Evolutionary conservation across 768 basidiomycete genomes (phyloP).

Genomic region (Chalciporus piperatus): DNA sequence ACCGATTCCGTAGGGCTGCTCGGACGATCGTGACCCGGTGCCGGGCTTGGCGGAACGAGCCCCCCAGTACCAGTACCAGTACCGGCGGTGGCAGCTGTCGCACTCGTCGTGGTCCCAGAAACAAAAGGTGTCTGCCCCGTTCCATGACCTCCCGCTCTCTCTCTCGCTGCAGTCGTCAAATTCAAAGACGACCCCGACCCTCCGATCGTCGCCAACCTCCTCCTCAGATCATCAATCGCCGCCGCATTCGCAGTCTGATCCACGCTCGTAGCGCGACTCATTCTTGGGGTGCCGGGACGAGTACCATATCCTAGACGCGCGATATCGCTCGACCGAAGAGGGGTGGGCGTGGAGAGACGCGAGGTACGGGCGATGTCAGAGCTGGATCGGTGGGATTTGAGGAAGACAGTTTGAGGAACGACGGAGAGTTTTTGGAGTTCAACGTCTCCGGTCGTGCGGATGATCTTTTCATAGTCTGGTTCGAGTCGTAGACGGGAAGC

Average conservation of each 20-base stretch:
- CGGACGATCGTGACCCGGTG: conserved; percentile 48
- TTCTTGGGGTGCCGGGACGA: conserved; percentile 42
- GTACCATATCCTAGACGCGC: conserved; percentile 33
- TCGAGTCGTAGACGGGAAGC: conserved; percentile 62
- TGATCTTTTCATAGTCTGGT: conserved; percentile 57
- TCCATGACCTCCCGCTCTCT: conserved; percentile 35
- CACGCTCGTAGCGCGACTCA: conserved; percentile 46
- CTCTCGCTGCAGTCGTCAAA: conserved; percentile 41
- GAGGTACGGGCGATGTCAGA: conserved; percentile 40
- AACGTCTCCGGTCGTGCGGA: conserved; percentile 64
- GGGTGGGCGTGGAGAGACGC: conserved; percentile 30
- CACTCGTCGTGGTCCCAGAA: background rate
- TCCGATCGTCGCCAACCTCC: conserved; percentile 73
- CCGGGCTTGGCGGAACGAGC: conserved; percentile 24
- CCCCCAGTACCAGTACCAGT: conserved; percentile 5
- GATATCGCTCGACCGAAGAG: conserved; percentile 41
- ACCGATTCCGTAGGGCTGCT: conserved; percentile 83
- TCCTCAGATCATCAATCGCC: conserved; percentile 75
- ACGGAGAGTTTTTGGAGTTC: conserved; percentile 87
- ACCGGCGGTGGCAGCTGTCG: conserved; percentile 12
- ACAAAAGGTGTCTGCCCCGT: too few species aligned
- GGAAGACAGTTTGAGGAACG: conserved; percentile 88
- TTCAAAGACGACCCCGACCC: conserved; percentile 65
- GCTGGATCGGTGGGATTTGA: conserved; percentile 49
- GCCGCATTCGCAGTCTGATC: conserved; percentile 49